Evolutionary conservation across 495 filamentous ascomycete species (phyloP), one percentile per base, ranked within the genome.

Genomic region (Staphylotrichum longicolle): DNA sequence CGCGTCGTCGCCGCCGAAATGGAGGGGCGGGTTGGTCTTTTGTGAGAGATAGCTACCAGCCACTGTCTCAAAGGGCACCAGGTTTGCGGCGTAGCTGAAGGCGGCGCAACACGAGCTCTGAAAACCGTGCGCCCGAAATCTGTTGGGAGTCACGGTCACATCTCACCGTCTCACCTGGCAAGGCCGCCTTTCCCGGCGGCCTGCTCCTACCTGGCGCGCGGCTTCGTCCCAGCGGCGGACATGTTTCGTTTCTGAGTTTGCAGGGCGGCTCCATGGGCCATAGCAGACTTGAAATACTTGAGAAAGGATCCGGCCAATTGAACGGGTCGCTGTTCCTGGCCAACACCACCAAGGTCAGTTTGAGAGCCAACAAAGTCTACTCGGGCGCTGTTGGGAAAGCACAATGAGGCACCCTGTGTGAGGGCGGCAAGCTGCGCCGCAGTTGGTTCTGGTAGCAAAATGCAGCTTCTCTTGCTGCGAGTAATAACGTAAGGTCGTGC

Each of bases 401-500:
- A 4, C 7, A 49, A 52, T 27, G 37, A 49, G 56, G 45, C 41
- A 45, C 46, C 54, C n/a, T 57, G 55, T 57, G 54, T 56, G 4
- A 48, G 42, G 32, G 49, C 39, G 49, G 51, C 27, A 33, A 27
- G 47, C 60, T 52, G 60, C 37, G 60, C 60, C 54, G 53, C 60
- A 50, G 53, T 62, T 57, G 53, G 60, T 56, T 51, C 33, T 7
- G 20, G 37, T 27, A 30, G 55, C 44, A 33, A 15, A 12, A 35
- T 60, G n/a, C 58, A 41, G 12, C 27, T 27, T 39, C 35, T 34
- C 45, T n/a, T 45, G 40, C 61, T 53, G 46, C 34, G 39, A 45
- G 47, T 47, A 53, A 57, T 58, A 57, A 58, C 61, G 47, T 46
- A 53, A 57, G 54, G 6, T 46, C 14, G 48, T 51, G 48, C 49